Percentiles rank a stretch among this genome's conserved stretches.
Conservation (phyloP, 768 basidiomycete species). For the Scleroderma bovista region DNA sequence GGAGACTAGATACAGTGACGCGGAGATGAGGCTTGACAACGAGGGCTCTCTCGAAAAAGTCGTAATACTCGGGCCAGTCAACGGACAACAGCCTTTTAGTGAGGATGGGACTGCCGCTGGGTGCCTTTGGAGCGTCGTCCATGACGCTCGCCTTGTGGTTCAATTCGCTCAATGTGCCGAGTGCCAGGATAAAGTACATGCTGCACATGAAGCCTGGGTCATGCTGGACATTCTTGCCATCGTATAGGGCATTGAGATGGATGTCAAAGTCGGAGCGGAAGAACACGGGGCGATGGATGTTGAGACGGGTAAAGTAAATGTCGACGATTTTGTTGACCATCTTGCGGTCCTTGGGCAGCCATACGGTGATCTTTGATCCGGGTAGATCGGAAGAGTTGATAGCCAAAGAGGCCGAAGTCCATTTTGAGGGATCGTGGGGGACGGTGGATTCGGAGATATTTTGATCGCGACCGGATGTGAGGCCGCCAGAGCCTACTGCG, state of each 20-base stretch:
- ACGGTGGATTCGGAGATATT: constrained; percentile 45
- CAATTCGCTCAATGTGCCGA: constrained; percentile 79
- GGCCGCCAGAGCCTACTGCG: constrained; percentile 68
- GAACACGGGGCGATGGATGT: constrained; percentile 76
- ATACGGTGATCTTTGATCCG: constrained; percentile 38
- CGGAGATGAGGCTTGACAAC: constrained; percentile 76
- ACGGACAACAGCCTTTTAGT: constrained; percentile 53
- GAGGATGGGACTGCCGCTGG: constrained; percentile 30
- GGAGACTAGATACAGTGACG: constrained; percentile 76
- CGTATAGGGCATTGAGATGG: constrained; percentile 62
- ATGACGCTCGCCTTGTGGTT: constrained; percentile 60
- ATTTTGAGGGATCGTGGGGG: constrained; percentile 57
- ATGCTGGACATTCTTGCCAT: constrained; percentile 42
- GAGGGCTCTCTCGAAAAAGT: constrained; percentile 78
- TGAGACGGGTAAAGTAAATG: constrained; percentile 73
- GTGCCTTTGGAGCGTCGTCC: constrained; percentile 39
- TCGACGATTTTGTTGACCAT: constrained; percentile 59
- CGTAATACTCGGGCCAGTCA: constrained; percentile 76
- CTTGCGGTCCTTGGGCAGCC: constrained; percentile 72
- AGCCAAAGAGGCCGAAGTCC: constrained; percentile 51
- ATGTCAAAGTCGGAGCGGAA: constrained; percentile 62
- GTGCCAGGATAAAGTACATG: constrained; percentile 69
- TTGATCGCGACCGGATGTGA: constrained; percentile 65
- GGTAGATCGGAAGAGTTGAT: constrained; percentile 32
- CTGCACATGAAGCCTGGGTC: constrained; percentile 80